Conservation (phyloP, 2,329 filamentous ascomycete species). For the Beauveria caledonica region DNA sequence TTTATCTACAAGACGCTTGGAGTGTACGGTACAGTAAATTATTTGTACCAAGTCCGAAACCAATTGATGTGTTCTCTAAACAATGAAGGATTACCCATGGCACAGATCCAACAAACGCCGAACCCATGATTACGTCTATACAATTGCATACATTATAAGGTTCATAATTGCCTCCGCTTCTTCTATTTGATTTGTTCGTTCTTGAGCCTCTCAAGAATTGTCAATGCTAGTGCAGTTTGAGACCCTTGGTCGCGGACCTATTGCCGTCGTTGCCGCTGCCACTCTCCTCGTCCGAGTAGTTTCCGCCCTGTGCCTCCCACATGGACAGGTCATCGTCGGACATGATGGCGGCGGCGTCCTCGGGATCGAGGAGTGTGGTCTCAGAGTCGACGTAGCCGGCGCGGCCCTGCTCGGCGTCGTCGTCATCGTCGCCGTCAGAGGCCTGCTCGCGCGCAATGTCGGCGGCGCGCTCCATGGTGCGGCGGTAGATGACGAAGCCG, state of each 20-base stretch:
- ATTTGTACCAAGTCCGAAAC: not conserved
- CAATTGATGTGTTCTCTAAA: not conserved
- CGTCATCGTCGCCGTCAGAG: slow-evolving; percentile 21
- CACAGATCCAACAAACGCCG: not conserved
- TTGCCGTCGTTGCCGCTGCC: slow-evolving; percentile 25
- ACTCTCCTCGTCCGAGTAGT: slow-evolving; percentile 26
- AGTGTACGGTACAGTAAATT: not conserved
- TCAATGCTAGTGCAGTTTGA: slow-evolving; percentile 2
- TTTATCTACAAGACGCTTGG: not conserved
- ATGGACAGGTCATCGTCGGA: slow-evolving; percentile 52
- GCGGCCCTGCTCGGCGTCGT: slow-evolving; percentile 25
- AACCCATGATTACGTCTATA: not conserved
- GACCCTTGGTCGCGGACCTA: not conserved
- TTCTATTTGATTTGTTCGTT: not conserved
- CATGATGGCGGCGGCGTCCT: slow-evolving; percentile 46
- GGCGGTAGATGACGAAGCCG: slow-evolving; percentile 76
- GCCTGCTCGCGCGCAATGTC: slow-evolving; percentile 44
- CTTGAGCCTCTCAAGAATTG: not conserved
- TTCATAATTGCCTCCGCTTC: not conserved
- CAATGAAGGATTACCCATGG: not conserved
- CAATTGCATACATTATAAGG: not conserved
- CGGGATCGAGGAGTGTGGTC: slow-evolving; percentile 35
- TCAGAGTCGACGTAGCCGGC: slow-evolving; percentile 37
- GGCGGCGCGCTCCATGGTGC: slow-evolving; percentile 55
- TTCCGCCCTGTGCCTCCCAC: slow-evolving; percentile 34